Evolutionary conservation across 768 basidiomycete genomes (phyloP), one percentile per base, ranked within the genome.

Genomic region (Boletus subcaerulescens): DNA sequence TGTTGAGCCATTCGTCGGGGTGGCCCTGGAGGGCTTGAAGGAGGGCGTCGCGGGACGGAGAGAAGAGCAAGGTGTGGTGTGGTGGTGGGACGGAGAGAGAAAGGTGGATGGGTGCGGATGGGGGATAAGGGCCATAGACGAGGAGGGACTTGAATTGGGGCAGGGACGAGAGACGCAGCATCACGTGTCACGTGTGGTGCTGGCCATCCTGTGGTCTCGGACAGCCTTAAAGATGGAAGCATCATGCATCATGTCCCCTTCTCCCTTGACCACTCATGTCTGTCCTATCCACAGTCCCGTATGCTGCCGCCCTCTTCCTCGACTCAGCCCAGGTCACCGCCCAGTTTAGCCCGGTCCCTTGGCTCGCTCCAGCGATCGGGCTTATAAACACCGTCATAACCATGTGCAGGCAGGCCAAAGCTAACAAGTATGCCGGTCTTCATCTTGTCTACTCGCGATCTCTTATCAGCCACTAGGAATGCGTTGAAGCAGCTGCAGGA

Each of bases 81-180:
- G 58, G 60, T 12, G 71, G 63, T 20, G 75, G 67, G 10, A 63
- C 51, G 0, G 87, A 86, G 29, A 88, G 67, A 38, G 80, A 77
- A 35, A 91, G 74, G 58, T 88, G 83, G 45, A 92, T 72, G 4
- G 87, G 87, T 6, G 87, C 85, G 4, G 90, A 85, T 18, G 85
- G 69, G 48, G 82, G 84, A 64, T 83, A 87, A 0, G 73, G 55
- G 1, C 90, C 90, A 24, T 80, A 75, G 32, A 91, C 70, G 13
- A 91, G 73, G n/a, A 91, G 66, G 5, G 81, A 77, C 17, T 67
- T 71, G 70, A 83, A 88, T 2, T 59, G 60, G 5, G 88, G 87
- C n/a, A 88, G 68, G 9, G 63, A 44, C 17, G 80, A 80, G 15
- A 83, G 53, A 35, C 75, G 73, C 55, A 69, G 59, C 69, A 39